Percentiles rank a stretch among this genome's conserved stretches.
These are phyloP conservation scores for Pestalotiopsis sp. DNA, from an alignment of 2,329 filamentous ascomycete species.

Conservation along the genomic window DNA sequence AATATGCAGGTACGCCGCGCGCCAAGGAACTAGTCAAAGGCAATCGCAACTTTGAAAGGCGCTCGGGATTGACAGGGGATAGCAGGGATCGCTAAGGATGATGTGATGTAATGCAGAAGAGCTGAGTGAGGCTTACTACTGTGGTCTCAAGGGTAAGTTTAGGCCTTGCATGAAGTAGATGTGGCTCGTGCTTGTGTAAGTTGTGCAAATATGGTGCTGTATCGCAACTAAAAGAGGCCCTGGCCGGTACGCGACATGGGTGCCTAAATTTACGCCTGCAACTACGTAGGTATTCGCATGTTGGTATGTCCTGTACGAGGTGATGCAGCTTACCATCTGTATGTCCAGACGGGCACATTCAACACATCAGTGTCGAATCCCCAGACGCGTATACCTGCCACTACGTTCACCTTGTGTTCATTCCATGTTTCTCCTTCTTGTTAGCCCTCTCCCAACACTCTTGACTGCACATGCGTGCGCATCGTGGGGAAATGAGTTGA, in stretches of 20 bases:
- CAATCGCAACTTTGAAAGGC: not conserved
- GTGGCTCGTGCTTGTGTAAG: too few relatives aligned
- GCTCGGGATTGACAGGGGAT: not conserved
- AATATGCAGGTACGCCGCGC: conserved; percentile 9
- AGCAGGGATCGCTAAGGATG: not conserved
- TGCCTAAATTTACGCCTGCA: too few relatives aligned
- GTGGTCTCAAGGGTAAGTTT: too few relatives aligned
- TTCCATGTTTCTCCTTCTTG: not conserved
- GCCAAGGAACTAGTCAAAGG: not conserved
- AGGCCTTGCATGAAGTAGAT: too few relatives aligned
- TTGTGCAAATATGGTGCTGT: too few relatives aligned
- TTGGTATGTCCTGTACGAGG: not conserved
- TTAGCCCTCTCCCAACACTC: not conserved
- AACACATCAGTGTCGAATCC: not conserved
- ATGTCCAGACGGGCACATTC: not conserved
- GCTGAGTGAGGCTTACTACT: not conserved
- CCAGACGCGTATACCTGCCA: not conserved
- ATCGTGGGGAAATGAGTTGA: not conserved
- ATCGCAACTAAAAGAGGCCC: too few relatives aligned
- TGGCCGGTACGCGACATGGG: too few relatives aligned
- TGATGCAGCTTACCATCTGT: not conserved
- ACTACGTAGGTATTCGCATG: too few relatives aligned
- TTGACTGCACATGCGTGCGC: not conserved
- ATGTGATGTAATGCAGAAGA: conserved; percentile 1
- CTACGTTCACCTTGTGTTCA: not conserved